phyloP scores from a whole-genome alignment of 495 filamentous ascomycete genomes.

The Halenospora varia region DNA sequence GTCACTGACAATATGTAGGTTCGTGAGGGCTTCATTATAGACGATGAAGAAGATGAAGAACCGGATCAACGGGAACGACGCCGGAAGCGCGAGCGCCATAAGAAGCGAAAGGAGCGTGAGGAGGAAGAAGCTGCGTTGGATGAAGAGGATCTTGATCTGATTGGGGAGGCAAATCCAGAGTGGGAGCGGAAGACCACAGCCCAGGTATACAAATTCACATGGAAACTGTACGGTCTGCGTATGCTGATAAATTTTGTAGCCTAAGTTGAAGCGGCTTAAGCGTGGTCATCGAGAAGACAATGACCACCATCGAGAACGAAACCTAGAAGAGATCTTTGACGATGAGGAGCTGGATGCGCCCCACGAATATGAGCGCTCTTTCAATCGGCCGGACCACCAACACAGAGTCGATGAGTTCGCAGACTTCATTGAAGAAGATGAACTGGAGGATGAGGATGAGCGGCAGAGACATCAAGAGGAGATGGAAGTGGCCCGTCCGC shows the following conservation, averaged over 20 bases:
- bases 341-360: conserved; percentile 71
- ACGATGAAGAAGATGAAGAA: conserved; percentile 70
- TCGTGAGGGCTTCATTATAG: conserved; percentile 92
- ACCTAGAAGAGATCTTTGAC: conserved; percentile 88
- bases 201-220: conserved; percentile 48
- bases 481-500: conserved; percentile 73
- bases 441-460: conserved; percentile 81
- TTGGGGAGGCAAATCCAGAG: conserved; percentile 71
- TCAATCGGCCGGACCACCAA: conserved; percentile 42
- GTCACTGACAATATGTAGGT: conserved; percentile 39
- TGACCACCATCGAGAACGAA: conserved; percentile 56
- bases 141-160: conserved; percentile 94
- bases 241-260: conserved; percentile 44
- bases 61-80: conserved; percentile 60
- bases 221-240: background rate
- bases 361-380: conserved; percentile 44
- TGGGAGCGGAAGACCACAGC: conserved; percentile 58
- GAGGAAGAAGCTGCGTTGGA: conserved; percentile 88
- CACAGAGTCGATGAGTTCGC: conserved; percentile 79
- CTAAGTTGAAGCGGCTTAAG: conserved; percentile 93
- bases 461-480: conserved; percentile 76
- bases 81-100: conserved; percentile 44
- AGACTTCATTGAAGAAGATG: conserved; percentile 96
- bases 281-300: conserved; percentile 78
- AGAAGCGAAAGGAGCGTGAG: conserved; percentile 69